Evolutionary conservation across 2,329 filamentous ascomycete species (phyloP).

Genomic region (Neocucurbitaria cava): DNA sequence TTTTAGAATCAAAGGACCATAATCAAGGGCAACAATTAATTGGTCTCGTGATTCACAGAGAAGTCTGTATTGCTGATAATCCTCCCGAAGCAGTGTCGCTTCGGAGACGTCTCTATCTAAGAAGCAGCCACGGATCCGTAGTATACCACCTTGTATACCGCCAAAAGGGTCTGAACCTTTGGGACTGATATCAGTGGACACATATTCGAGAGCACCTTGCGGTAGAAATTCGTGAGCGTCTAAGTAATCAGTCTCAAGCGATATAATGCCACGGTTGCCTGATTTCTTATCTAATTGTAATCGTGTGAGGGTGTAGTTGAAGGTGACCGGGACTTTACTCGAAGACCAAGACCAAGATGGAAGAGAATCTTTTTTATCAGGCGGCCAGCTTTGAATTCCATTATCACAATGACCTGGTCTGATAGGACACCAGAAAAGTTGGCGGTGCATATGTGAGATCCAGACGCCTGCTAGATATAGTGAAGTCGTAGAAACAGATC

Average conservation of each 20-base stretch:
- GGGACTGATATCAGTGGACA: background rate
- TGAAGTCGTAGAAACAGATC: background rate
- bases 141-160: background rate
- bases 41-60: background rate
- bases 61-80: background rate
- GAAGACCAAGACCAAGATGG: background rate
- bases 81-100: background rate
- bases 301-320: background rate
- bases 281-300: background rate
- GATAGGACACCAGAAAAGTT: background rate
- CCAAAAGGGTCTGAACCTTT: background rate
- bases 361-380: background rate
- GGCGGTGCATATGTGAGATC: background rate
- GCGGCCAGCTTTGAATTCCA: background rate
- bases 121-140: background rate
- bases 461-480: background rate
- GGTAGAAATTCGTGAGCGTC: background rate
- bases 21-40: background rate
- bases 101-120: background rate
- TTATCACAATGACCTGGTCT: background rate
- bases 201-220: background rate
- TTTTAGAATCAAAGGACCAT: background rate
- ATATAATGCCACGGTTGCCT: no score
- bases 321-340: background rate
- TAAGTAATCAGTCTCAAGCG: background rate